Conservation (phyloP, 805 yeast species). For the Wickerhamiella australiensis region DNA sequence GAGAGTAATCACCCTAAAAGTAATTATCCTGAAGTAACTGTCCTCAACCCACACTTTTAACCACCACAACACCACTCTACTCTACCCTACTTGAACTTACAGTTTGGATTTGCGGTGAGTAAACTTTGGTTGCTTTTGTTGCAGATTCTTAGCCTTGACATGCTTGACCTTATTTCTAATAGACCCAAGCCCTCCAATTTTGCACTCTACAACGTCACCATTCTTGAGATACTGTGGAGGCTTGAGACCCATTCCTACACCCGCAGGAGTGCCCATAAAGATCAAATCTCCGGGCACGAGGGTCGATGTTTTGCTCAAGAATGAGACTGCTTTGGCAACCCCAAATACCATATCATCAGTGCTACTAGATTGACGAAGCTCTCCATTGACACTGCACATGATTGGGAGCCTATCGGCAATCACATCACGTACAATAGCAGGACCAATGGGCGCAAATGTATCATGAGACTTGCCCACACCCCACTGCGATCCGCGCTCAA, state of each 20-base stretch:
- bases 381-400: conserved; percentile 37
- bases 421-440: conserved; percentile 35
- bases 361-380: conserved; percentile 34
- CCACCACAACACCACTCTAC: too few relatives aligned
- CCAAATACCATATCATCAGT: conserved; percentile 41
- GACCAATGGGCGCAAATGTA: conserved; percentile 48
- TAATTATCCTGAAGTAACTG: too few relatives aligned
- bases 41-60: too few relatives aligned
- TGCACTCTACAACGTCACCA: conserved; percentile 36
- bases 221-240: conserved; percentile 35
- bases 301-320: conserved; percentile 41
- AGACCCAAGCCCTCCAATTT: conserved; percentile 35
- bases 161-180: conserved; percentile 30
- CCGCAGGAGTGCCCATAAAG: conserved; percentile 47
- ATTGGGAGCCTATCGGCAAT: conserved; percentile 32
- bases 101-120: conserved; percentile 3
- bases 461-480: conserved; percentile 43
- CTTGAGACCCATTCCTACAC: conserved; percentile 40
- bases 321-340: conserved; percentile 34
- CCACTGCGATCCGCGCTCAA: conserved; percentile 42
- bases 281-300: conserved; percentile 43
- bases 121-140: neutral
- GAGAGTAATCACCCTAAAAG: too few relatives aligned
- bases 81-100: too few relatives aligned
- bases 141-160: neutral